Conservation (phyloP, 2,329 filamentous ascomycete species). For the Trichoderma endophyticum region DNA sequence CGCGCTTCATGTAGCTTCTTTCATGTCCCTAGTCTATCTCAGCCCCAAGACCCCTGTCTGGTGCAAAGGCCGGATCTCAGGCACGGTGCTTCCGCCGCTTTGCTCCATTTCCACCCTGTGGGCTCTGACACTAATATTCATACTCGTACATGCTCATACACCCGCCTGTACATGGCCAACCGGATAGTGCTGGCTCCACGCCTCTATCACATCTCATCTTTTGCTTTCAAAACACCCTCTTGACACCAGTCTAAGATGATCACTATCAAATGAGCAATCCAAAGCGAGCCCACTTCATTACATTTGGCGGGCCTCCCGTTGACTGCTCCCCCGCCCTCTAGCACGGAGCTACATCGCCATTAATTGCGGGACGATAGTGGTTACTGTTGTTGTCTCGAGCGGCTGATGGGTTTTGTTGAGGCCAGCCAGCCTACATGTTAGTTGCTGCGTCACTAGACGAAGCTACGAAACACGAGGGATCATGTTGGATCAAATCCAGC, state of each 20-base stretch:
- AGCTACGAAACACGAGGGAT: neutral
- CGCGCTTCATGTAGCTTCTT: neutral
- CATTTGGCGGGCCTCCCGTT: neutral
- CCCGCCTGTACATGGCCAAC: neutral
- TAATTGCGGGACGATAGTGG: neutral
- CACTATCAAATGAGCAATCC: neutral
- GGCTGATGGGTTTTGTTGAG: neutral
- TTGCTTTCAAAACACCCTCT: neutral
- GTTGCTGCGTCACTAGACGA: neutral
- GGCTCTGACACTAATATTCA: neutral
- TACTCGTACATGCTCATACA: neutral
- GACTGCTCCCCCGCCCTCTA: neutral
- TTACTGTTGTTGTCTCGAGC: constrained; percentile 1
- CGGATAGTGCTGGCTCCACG: constrained; percentile 1
- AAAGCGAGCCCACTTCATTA: neutral
- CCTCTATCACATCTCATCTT: constrained; percentile 19
- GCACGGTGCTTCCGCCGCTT: neutral
- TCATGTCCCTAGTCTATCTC: neutral
- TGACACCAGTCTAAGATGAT: neutral
- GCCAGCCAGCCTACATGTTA: neutral
- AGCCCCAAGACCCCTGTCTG: neutral
- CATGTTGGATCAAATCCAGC: neutral
- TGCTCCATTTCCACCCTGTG: neutral
- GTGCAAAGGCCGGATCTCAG: neutral
- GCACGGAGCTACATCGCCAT: neutral